Evolutionary conservation across 1,139 yeast species (phyloP).

Genomic region (Petasospora fabianii): DNA sequence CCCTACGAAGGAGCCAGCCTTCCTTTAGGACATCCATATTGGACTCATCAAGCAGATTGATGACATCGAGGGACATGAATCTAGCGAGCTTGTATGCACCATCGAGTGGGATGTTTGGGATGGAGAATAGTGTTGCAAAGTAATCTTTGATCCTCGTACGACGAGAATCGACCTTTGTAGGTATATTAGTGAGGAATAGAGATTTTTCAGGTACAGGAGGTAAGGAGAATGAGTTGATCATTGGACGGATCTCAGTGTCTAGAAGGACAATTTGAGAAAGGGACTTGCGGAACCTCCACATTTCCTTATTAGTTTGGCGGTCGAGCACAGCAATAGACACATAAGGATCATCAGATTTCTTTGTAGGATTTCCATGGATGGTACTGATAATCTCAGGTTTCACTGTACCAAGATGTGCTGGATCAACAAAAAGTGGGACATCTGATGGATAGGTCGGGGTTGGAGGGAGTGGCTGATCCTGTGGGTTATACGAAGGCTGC

Average conservation of each 20-base stretch:
- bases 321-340: slow-evolving; percentile 63
- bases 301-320: slow-evolving; percentile 53
- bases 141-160: slow-evolving; percentile 54
- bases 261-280: slow-evolving; percentile 51
- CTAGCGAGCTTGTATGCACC: slow-evolving; percentile 55
- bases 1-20: slow-evolving; percentile 63
- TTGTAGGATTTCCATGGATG: slow-evolving; percentile 39
- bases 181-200: slow-evolving; percentile 54
- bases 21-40: slow-evolving; percentile 58
- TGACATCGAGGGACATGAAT: slow-evolving; percentile 66
- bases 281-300: slow-evolving; percentile 70
- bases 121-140: slow-evolving; percentile 54
- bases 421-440: slow-evolving; percentile 53
- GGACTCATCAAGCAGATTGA: slow-evolving; percentile 59
- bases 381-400: slow-evolving; percentile 57
- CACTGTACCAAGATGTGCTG: slow-evolving; percentile 63
- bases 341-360: slow-evolving; percentile 50
- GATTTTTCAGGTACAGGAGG: slow-evolving; percentile 64
- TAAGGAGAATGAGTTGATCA: slow-evolving; percentile 53
- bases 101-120: slow-evolving; percentile 57
- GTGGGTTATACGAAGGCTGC: no score
- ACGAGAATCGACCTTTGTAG: slow-evolving; percentile 63
- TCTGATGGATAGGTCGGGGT: slow-evolving; percentile 29
- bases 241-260: slow-evolving; percentile 50
- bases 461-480: no score